Conservation (phyloP, 176 grass and related monocot genomes). For the Juncus inflexus region DNA sequence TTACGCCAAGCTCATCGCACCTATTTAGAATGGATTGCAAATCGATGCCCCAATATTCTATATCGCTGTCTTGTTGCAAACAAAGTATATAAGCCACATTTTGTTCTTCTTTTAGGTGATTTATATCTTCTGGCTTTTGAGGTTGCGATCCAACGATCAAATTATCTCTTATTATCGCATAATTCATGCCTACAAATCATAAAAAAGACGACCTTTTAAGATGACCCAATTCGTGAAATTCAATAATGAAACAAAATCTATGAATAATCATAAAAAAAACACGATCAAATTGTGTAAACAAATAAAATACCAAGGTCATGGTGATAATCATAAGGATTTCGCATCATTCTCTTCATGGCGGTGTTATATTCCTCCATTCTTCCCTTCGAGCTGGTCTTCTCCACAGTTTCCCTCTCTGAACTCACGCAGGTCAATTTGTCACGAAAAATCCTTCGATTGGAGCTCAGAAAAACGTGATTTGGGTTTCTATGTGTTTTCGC, state of each 20-base stretch:
- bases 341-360: slow-evolving; percentile 84
- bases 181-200: slow-evolving; percentile 66
- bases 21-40: slow-evolving; percentile 53
- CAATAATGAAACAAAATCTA: not conserved
- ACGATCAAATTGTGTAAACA: not conserved
- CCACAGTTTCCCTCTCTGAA: slow-evolving; percentile 31
- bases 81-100: slow-evolving; percentile 74
- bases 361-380: slow-evolving; percentile 75
- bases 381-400: slow-evolving; percentile 6
- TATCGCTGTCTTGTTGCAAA: slow-evolving; percentile 88
- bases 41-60: slow-evolving; percentile 84
- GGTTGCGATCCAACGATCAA: slow-evolving; percentile 93
- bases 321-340: slow-evolving; percentile 80
- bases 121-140: slow-evolving; percentile 76
- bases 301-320: slow-evolving; percentile 57
- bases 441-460: slow-evolving; percentile 2
- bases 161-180: slow-evolving; percentile 67
- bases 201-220: not conserved
- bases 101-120: slow-evolving; percentile 74
- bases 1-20: slow-evolving; percentile 66
- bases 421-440: not conserved
- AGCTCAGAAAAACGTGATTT: not conserved
- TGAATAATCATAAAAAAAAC: not conserved
- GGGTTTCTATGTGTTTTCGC: not conserved
- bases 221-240: slow-evolving; percentile 2